A percentile compares a stretch with the other conserved stretches of the same genome.
phyloP scores from a whole-genome alignment of 768 basidiomycete species.

The Trametes elegans region DNA sequence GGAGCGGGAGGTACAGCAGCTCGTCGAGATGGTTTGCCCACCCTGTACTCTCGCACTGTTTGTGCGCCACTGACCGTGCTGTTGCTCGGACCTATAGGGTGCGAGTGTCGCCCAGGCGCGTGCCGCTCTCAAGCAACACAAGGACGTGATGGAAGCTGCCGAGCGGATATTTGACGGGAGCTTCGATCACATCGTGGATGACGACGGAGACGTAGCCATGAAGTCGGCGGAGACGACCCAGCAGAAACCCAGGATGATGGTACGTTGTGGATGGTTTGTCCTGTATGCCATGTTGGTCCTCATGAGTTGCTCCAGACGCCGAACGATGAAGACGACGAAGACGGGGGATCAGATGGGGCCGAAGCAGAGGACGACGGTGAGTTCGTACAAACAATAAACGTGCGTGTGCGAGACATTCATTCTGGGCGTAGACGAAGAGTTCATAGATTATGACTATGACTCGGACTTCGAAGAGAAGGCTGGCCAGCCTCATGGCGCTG shows the following conservation, averaged over 20 bases:
- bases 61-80: not conserved
- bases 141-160: conserved; percentile 91
- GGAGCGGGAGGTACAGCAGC: conserved; percentile 35
- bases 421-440: conserved; percentile 45
- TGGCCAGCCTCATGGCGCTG: conserved; percentile 39
- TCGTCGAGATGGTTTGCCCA: conserved; percentile 34
- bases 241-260: conserved; percentile 27
- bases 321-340: conserved; percentile 49
- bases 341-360: conserved; percentile 50
- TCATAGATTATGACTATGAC: conserved; percentile 83
- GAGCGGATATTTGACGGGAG: conserved; percentile 83
- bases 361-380: conserved; percentile 53
- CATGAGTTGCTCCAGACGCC: conserved; percentile 47
- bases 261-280: conserved; percentile 16
- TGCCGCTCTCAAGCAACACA: conserved; percentile 76
- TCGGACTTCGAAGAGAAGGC: conserved; percentile 63
- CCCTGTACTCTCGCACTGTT: not conserved
- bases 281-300: not conserved
- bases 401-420: not conserved
- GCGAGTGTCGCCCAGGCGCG: conserved; percentile 79
- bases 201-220: conserved; percentile 37
- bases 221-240: conserved; percentile 7
- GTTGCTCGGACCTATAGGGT: conserved; percentile 48
- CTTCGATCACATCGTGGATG: conserved; percentile 70
- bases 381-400: not conserved